Percentiles rank a stretch among this genome's conserved stretches.
phyloP scores from a whole-genome alignment of 2,329 filamentous ascomycete species.

The Chrysoporthe puriensis region DNA sequence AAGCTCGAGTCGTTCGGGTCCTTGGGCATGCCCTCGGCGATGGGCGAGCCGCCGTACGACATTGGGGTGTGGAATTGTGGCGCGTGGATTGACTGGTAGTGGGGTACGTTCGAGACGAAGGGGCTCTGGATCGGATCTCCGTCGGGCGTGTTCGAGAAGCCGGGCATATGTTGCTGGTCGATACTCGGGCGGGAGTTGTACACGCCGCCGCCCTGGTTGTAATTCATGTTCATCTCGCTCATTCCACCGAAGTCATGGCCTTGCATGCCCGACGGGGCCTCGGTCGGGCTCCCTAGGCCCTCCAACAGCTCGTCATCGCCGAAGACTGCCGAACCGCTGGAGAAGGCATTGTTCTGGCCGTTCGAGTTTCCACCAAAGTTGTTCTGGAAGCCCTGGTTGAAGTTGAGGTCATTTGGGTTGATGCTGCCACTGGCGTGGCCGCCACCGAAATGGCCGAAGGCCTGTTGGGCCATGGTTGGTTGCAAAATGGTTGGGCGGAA shows the following conservation, averaged over 20 bases:
- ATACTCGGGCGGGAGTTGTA: conserved; percentile 61
- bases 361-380: conserved; percentile 57
- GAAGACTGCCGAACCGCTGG: conserved; percentile 76
- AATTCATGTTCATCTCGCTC: conserved; percentile 61
- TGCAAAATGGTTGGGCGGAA: not conserved
- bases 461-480: conserved; percentile 57
- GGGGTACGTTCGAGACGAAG: conserved; percentile 76
- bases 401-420: conserved; percentile 81
- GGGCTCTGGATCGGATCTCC: conserved; percentile 91
- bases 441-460: conserved; percentile 59
- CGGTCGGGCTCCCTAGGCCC: conserved; percentile 62
- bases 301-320: conserved; percentile 89
- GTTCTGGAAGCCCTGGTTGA: conserved; percentile 65
- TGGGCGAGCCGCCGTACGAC: conserved; percentile 55
- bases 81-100: conserved; percentile 71
- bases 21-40: conserved; percentile 52
- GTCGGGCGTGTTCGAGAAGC: conserved; percentile 90
- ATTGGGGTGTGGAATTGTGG: conserved; percentile 48
- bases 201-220: conserved; percentile 49
- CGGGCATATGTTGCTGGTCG: conserved; percentile 71
- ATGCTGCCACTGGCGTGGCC: conserved; percentile 62
- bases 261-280: conserved; percentile 54
- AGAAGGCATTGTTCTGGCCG: conserved; percentile 72
- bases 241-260: conserved; percentile 61
- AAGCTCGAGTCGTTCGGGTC: conserved; percentile 58